phyloP scores from a whole-genome alignment of 805 yeast genomes.

The Metschnikowia cerradonensis region DNA sequence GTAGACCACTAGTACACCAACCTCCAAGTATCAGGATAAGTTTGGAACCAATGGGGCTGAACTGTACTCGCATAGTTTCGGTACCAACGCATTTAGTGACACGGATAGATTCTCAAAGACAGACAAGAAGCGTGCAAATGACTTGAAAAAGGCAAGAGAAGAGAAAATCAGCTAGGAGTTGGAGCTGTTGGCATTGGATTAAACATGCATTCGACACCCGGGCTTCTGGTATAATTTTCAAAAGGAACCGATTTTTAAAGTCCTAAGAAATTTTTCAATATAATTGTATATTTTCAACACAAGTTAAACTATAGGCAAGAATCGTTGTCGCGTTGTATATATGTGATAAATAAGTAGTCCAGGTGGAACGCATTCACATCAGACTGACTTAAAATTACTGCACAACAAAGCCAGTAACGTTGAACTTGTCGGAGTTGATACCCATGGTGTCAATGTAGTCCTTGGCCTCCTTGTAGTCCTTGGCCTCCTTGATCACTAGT shows the following conservation, averaged over 20 bases:
- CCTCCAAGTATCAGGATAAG: slow-evolving; percentile 17
- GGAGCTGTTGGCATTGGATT: slow-evolving; percentile 12
- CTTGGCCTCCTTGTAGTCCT: slow-evolving; percentile 47
- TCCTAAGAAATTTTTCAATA: neutral
- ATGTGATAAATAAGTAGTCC: slow-evolving; percentile 4
- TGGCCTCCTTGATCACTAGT: slow-evolving; percentile 35
- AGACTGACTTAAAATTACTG: slow-evolving; percentile 8
- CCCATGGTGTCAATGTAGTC: slow-evolving; percentile 66
- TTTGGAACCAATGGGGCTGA: slow-evolving; percentile 9
- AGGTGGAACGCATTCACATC: neutral
- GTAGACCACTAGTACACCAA: slow-evolving; percentile 15
- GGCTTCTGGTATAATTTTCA: neutral
- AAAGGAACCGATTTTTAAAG: neutral
- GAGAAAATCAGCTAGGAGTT: slow-evolving; percentile 31
- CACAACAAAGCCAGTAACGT: slow-evolving; percentile 18
- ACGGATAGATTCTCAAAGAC: slow-evolving; percentile 14
- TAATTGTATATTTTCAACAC: neutral
- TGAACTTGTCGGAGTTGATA: slow-evolving; percentile 23
- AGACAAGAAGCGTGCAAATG: slow-evolving; percentile 34
- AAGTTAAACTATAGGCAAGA: slow-evolving; percentile 1
- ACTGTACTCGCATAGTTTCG: slow-evolving; percentile 7
- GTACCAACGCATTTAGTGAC: slow-evolving; percentile 13
- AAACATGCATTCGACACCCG: slow-evolving; percentile 4
- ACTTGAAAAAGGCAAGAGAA: slow-evolving; percentile 35
- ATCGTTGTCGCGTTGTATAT: slow-evolving; percentile 2